A percentile compares a stretch with the other conserved stretches of the same genome.
These are phyloP conservation scores for Huiozyma naganishii DNA, from an alignment of 805 yeast species.

Conservation along the genomic window DNA sequence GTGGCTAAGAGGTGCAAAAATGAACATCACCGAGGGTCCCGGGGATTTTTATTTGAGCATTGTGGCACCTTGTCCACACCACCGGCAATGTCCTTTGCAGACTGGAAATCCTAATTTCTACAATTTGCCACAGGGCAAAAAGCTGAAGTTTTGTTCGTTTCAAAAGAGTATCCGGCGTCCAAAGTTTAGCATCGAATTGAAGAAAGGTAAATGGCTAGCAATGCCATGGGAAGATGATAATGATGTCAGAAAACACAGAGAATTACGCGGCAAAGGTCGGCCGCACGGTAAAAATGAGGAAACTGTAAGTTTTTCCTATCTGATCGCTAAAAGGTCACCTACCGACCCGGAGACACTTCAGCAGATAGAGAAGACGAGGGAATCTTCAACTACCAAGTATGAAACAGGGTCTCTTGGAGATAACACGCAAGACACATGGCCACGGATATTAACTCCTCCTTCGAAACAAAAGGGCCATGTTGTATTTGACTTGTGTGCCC, in stretches of 20 bases:
- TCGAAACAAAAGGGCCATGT: slow-evolving; percentile 75
- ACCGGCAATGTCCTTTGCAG: slow-evolving; percentile 77
- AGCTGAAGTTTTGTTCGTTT: slow-evolving; percentile 66
- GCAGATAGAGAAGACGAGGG: slow-evolving; percentile 30
- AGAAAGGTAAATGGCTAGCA: slow-evolving; percentile 67
- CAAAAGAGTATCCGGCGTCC: slow-evolving; percentile 69
- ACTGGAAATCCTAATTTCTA: slow-evolving; percentile 61
- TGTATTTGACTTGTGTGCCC: slow-evolving; percentile 63
- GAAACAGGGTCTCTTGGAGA: slow-evolving; percentile 18
- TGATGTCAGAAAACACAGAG: slow-evolving; percentile 31
- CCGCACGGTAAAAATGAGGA: slow-evolving; percentile 63
- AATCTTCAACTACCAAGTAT: slow-evolving; percentile 7
- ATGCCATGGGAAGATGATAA: slow-evolving; percentile 60
- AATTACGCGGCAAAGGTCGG: slow-evolving; percentile 58
- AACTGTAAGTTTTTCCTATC: slow-evolving; percentile 59
- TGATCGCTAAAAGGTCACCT: slow-evolving; percentile 52
- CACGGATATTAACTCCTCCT: slow-evolving; percentile 66
- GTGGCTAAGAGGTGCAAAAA: slow-evolving; percentile 37
- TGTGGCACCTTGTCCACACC: slow-evolving; percentile 88
- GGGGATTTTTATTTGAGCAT: slow-evolving; percentile 48
- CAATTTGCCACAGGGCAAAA: slow-evolving; percentile 42
- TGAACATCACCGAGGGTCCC: slow-evolving; percentile 17
- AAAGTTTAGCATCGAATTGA: slow-evolving; percentile 66
- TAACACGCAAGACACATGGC: slow-evolving; percentile 38
- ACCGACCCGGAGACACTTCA: slow-evolving; percentile 34